These are phyloP conservation scores for Dactylonectria macrodidyma DNA, from an alignment of 2,329 filamentous ascomycete genomes.

Conservation along the genomic window DNA sequence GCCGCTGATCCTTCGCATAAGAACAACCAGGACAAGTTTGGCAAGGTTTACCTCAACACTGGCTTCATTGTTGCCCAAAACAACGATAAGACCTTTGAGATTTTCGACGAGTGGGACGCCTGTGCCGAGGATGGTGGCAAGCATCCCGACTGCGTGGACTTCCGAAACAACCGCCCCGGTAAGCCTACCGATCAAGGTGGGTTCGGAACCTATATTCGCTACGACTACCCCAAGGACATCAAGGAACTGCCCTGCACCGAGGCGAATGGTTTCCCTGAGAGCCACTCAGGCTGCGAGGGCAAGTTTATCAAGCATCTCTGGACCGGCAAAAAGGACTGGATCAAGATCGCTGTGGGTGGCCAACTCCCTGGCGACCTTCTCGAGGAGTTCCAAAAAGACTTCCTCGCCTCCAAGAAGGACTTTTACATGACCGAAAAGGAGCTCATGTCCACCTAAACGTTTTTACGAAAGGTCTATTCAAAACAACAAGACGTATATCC, in stretches of 20 bases:
- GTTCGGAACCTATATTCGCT: conserved; percentile 61
- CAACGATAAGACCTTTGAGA: conserved; percentile 62
- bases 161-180: conserved; percentile 54
- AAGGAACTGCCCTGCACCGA: conserved; percentile 58
- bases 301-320: conserved; percentile 61
- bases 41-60: conserved; percentile 63
- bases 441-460: conserved; percentile 49
- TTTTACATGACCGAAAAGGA: conserved; percentile 55
- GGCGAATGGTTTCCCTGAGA: conserved; percentile 61
- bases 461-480: conserved; percentile 37
- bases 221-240: conserved; percentile 59
- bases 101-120: conserved; percentile 64
- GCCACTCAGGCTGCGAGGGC: conserved; percentile 55
- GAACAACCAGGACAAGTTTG: conserved; percentile 58
- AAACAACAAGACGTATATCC: conserved; percentile 32
- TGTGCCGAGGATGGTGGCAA: conserved; percentile 58
- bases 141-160: conserved; percentile 57
- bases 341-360: conserved; percentile 57
- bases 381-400: conserved; percentile 55
- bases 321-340: conserved; percentile 57
- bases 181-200: conserved; percentile 60
- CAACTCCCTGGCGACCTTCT: conserved; percentile 56
- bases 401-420: conserved; percentile 50
- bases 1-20: conserved; percentile 56
- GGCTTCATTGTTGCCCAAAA: conserved; percentile 69